These are phyloP conservation scores for Backusella tuberculispora DNA, from an alignment of 192 early-diverging fungal species.

Conservation along the genomic window DNA sequence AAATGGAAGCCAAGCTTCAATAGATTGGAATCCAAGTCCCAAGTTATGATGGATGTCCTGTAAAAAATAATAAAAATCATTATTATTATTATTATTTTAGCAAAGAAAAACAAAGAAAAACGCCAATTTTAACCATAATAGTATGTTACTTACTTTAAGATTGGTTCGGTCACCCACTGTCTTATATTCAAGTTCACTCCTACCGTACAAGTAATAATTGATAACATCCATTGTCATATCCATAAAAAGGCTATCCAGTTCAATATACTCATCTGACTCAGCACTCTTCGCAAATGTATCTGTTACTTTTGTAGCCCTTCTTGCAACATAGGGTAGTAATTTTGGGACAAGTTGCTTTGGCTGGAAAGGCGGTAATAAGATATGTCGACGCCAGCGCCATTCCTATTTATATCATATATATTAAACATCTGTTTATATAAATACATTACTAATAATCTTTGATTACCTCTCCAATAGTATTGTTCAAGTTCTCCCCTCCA, in stretches of 20 bases:
- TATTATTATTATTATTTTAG: neutral
- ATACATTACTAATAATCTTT: neutral
- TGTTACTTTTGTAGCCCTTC: constrained; percentile 1
- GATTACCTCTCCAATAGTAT: constrained; percentile 39
- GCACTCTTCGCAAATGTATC: constrained; percentile 17
- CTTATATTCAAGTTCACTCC: constrained; percentile 30
- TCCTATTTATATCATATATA: constrained; percentile 23
- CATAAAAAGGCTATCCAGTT: constrained; percentile 36
- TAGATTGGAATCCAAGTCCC: constrained; percentile 33
- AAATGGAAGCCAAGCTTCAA: constrained; percentile 35
- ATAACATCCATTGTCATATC: constrained; percentile 47
- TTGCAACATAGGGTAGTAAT: constrained; percentile 35
- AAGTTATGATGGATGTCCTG: constrained; percentile 26
- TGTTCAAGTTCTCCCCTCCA: constrained; percentile 39
- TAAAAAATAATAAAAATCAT: neutral
- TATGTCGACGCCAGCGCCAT: constrained; percentile 45
- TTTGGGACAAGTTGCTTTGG: constrained; percentile 34
- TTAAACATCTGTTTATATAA: neutral
- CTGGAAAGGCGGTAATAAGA: constrained; percentile 40
- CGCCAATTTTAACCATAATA: neutral
- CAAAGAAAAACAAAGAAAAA: neutral
- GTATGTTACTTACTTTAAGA: constrained; percentile 32
- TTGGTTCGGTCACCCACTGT: constrained; percentile 32
- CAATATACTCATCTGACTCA: constrained; percentile 17
- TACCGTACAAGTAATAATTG: constrained; percentile 44